Base-by-base conservation (phyloP, 805 yeast species). In the Teunomyces cretensis region DNA sequence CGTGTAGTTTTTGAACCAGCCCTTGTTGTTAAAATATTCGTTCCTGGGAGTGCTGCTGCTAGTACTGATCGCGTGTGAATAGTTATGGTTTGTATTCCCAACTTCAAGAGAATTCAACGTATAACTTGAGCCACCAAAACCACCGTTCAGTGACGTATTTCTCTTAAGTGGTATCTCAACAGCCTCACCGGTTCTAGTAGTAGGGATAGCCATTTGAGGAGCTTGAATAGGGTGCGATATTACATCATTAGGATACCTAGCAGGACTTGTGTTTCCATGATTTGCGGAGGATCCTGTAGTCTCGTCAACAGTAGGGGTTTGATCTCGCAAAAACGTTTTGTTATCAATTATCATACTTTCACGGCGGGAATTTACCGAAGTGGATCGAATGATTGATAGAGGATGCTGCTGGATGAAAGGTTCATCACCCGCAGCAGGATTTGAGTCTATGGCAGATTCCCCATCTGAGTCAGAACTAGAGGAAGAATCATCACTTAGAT, bases 181-280 rank as follows among this genome's bases (percentile, higher is more conserved):
- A 0, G 92, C 79, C 53, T 83, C 94, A 6, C 95, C 95, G 31
- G 80, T 78, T 52, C 90, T 65, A 0, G 92, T 85, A 0, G 94
- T 86, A 0, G 95, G 91, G 41, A 88, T 87, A 0, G 95, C 86
- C 83, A 87, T 79, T 56, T 76, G 64, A 1, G 74, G 74, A 0
- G 70, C 64, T 41, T 60, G 65, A 30, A 62, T 54, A 6, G 61
- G 54, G 41, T 52, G 57, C 6, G 32, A 49, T 40, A 35, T 58
- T 50, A 30, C 38, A 30, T 39, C 44, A 13, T 41, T 33, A 2
- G 44, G 41, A 26, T 33, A 44, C 32, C 43, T 35, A 3, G 27
- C 36, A 17, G 17, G 41, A 30, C 19, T 35, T n/a, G 9, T 39
- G 30, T 15, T 43, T 33, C 17, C 15, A 36, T 28, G 16, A 38